Conservation (phyloP, 768 basidiomycete species). For the Solioccasus polychromus region DNA sequence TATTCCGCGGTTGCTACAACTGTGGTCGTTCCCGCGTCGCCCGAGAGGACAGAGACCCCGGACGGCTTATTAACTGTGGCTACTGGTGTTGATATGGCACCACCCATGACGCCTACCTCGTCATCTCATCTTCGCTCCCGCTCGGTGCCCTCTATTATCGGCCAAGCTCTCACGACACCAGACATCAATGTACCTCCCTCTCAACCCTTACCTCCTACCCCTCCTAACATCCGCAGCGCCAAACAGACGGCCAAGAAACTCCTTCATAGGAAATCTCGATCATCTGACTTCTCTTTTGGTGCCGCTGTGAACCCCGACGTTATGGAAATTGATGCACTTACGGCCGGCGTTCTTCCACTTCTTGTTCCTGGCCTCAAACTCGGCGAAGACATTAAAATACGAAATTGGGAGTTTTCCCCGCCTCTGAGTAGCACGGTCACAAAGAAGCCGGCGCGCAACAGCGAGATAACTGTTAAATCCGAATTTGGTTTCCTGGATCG, state of each 20-base stretch:
- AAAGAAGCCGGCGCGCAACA: constrained; percentile 31
- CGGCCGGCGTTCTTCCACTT: constrained; percentile 64
- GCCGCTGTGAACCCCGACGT: constrained; percentile 47
- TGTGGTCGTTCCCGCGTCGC: constrained; percentile 50
- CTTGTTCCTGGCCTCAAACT: constrained; percentile 65
- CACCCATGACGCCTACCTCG: constrained; percentile 21
- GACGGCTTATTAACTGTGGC: constrained; percentile 23
- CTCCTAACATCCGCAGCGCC: constrained; percentile 58
- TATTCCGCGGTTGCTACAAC: constrained; percentile 71
- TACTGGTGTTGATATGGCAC: constrained; percentile 33
- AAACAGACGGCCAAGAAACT: constrained; percentile 45
- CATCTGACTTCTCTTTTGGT: constrained; percentile 62
- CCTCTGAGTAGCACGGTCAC: constrained; percentile 34
- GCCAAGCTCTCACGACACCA: constrained; percentile 37
- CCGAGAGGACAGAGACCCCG: constrained; percentile 32
- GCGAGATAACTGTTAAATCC: constrained; percentile 2
- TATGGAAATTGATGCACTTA: constrained; percentile 69
- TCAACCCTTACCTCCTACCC: constrained; percentile 73
- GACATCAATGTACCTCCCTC: constrained; percentile 53
- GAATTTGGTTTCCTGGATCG: constrained; percentile 30
- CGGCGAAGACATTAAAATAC: constrained; percentile 54
- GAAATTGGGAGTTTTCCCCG: constrained; percentile 40
- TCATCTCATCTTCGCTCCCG: constrained; percentile 56
- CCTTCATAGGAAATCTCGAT: constrained; percentile 60
- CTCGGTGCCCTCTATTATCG: constrained; percentile 51